Evolutionary conservation across 2,329 filamentous ascomycete species (phyloP).

Genomic region (Coniella lustricola): DNA sequence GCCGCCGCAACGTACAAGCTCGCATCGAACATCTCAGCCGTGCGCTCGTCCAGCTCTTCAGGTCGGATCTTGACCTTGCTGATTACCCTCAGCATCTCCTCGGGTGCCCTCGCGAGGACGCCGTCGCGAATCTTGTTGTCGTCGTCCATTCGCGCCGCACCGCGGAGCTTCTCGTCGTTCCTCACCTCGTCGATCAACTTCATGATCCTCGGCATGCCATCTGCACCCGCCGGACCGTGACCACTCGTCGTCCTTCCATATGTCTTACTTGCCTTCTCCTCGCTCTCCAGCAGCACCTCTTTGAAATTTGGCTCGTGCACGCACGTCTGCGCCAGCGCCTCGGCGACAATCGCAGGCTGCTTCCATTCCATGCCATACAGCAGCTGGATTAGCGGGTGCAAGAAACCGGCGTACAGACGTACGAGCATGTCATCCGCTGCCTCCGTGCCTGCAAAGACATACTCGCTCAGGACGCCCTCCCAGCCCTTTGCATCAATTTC

Average conservation of each 20-base stretch:
- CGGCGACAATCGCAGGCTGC: constrained; percentile 74
- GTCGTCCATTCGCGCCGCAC: constrained; percentile 44
- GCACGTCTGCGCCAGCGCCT: constrained; percentile 70
- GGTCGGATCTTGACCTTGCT: constrained; percentile 50
- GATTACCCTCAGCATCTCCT: constrained; percentile 57
- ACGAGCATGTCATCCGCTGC: constrained; percentile 61
- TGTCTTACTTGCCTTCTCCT: constrained; percentile 34
- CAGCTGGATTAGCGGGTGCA: constrained; percentile 79
- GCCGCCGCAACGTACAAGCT: constrained; percentile 41
- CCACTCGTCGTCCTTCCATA: constrained; percentile 19
- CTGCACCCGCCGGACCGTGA: too few relatives aligned
- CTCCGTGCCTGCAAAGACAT: constrained; percentile 61
- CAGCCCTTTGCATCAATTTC: constrained; percentile 60
- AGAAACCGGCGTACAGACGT: constrained; percentile 53
- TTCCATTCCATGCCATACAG: constrained; percentile 78
- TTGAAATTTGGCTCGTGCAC: constrained; percentile 56
- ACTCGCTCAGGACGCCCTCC: constrained; percentile 54
- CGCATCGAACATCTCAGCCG: constrained; percentile 62
- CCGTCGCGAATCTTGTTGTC: constrained; percentile 62
- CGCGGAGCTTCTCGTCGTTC: constrained; percentile 47
- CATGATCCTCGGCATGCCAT: constrained; percentile 40
- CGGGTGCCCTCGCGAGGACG: constrained; percentile 53
- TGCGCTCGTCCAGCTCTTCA: constrained; percentile 48
- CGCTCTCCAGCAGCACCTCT: constrained; percentile 46
- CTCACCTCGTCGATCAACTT: constrained; percentile 56